Conservation (phyloP, 768 basidiomycete genomes). For the Chalciporus chontae region DNA sequence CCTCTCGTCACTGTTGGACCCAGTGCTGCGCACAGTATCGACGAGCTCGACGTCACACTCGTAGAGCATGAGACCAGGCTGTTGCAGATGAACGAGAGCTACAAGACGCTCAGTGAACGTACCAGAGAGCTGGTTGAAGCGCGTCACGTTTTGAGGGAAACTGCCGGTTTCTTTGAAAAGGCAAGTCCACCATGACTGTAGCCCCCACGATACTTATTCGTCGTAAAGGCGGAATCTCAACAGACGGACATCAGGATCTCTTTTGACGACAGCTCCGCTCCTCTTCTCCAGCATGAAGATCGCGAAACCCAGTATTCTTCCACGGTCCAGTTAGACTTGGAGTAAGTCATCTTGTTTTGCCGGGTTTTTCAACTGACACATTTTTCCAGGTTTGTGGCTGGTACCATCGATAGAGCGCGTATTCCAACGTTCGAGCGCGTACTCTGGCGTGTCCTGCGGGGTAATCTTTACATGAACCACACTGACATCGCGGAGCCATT, state of each 20-base stretch:
- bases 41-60: slow-evolving; percentile 87
- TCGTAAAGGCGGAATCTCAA: slow-evolving; percentile 66
- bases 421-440: slow-evolving; percentile 95
- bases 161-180: slow-evolving; percentile 93
- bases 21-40: slow-evolving; percentile 87
- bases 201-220: slow-evolving; percentile 7
- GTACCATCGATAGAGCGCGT: slow-evolving; percentile 90
- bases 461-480: slow-evolving; percentile 99
- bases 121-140: slow-evolving; percentile 89
- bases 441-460: slow-evolving; percentile 95
- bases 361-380: background rate
- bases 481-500: slow-evolving; percentile 93
- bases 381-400: slow-evolving; percentile 79
- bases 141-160: slow-evolving; percentile 90
- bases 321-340: slow-evolving; percentile 76
- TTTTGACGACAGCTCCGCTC: slow-evolving; percentile 88
- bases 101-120: slow-evolving; percentile 82
- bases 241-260: slow-evolving; percentile 81
- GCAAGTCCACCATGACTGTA: slow-evolving; percentile 37
- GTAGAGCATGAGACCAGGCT: slow-evolving; percentile 83
- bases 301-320: slow-evolving; percentile 60
- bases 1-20: slow-evolving; percentile 89
- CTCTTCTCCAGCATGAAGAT: slow-evolving; percentile 89
- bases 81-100: slow-evolving; percentile 88
- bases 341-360: slow-evolving; percentile 46